Conservation (phyloP, 2,329 filamentous ascomycete species). For the Chaetomiaceae sp. region DNA sequence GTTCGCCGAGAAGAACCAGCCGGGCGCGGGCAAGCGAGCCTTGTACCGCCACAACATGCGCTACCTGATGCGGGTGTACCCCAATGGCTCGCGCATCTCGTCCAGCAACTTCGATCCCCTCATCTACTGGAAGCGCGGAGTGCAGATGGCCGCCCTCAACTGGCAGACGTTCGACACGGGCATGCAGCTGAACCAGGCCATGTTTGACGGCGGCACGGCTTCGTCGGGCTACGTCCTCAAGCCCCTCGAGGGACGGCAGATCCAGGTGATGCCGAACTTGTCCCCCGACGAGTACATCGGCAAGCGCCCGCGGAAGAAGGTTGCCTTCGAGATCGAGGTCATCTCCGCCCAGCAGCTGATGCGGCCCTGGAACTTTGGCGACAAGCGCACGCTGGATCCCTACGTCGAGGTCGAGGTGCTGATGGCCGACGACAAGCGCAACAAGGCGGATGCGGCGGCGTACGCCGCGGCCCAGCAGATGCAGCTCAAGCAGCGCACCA, state of each 20-base stretch:
- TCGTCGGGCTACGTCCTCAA: constrained; percentile 91
- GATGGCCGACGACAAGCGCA: constrained; percentile 86
- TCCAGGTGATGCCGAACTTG: constrained; percentile 56
- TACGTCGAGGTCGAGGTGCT: constrained; percentile 95
- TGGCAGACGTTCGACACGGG: constrained; percentile 97
- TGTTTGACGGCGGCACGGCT: constrained; percentile 89
- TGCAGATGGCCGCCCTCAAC: constrained; percentile 96
- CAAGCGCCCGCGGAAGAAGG: constrained; percentile 74
- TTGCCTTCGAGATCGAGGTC: constrained; percentile 81
- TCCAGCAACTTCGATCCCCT: constrained; percentile 95
- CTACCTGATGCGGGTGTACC: constrained; percentile 91
- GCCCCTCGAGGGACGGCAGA: constrained; percentile 75
- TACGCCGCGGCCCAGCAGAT: constrained; percentile 45
- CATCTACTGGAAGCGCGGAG: constrained; percentile 88
- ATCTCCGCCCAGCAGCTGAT: constrained; percentile 95
- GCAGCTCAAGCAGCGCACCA: constrained; percentile 74
- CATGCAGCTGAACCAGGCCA: constrained; percentile 94
- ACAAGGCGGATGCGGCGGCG: constrained; percentile 73
- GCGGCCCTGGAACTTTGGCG: constrained; percentile 57
- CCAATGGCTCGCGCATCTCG: constrained; percentile 71
- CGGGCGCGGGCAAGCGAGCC: constrained; percentile 68
- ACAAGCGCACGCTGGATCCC: constrained; percentile 70
- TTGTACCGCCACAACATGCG: constrained; percentile 88
- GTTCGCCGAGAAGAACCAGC: constrained; percentile 75
- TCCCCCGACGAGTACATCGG: constrained; percentile 46